phyloP scores from a whole-genome alignment of 2,329 filamentous ascomycete genomes.

The Verticillium nonalfalfae region DNA sequence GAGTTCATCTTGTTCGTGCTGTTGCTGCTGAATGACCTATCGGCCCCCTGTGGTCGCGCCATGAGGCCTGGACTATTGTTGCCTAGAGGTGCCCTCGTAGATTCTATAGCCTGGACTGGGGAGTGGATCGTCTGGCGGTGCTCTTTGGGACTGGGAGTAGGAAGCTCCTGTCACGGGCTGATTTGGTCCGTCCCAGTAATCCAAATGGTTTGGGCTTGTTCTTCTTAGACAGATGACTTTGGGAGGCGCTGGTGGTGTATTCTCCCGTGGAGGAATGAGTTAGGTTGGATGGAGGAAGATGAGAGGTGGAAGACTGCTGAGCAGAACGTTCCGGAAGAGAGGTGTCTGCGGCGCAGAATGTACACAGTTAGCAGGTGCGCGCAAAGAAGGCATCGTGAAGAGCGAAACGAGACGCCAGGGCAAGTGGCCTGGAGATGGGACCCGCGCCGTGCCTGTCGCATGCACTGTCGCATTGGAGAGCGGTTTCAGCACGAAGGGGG shows the following conservation, averaged over 20 bases:
- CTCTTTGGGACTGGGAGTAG: constrained; percentile 27
- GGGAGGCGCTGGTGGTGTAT: constrained; percentile 27
- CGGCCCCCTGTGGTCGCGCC: constrained; percentile 58
- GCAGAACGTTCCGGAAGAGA: constrained; percentile 24
- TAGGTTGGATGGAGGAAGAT: constrained; percentile 44
- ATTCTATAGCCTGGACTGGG: constrained; percentile 23
- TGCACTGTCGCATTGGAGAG: background rate
- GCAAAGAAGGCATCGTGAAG: constrained; percentile 11
- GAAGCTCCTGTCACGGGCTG: constrained; percentile 44
- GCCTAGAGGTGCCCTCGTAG: constrained; percentile 26
- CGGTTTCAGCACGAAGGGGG: background rate
- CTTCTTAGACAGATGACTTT: constrained; percentile 31
- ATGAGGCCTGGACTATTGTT: constrained; percentile 38
- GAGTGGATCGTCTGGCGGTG: constrained; percentile 15
- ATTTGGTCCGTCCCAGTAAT: constrained; percentile 44
- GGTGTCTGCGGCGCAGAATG: constrained; percentile 17
- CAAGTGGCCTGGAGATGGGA: background rate
- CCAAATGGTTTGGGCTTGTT: constrained; percentile 50
- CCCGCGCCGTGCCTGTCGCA: background rate
- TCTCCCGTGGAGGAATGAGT: constrained; percentile 45
- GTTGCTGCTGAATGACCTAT: constrained; percentile 62
- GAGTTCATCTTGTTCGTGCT: constrained; percentile 64
- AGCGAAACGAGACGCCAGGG: constrained; percentile 7
- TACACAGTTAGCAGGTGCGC: constrained; percentile 4
- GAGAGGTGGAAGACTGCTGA: constrained; percentile 31